Evolutionary conservation across 192 early-diverging fungal genomes (phyloP), one percentile per base, ranked within the genome.

Genomic region (Backusella liffmaniae): DNA sequence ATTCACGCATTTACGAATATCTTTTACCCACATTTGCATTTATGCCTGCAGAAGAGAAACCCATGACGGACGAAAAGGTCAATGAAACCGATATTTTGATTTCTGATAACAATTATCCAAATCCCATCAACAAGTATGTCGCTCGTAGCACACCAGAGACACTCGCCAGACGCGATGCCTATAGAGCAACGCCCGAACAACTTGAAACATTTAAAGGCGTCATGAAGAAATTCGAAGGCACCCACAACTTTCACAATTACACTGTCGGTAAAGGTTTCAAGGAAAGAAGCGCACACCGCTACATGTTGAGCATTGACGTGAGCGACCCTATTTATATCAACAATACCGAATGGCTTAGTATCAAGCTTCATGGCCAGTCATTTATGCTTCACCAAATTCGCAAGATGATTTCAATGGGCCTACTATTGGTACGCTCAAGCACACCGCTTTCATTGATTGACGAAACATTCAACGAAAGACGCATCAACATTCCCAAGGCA

Each of bases 361-460:
- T 97, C 34, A 97, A 96, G 77, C 91, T 99, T 32, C 88, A 93
- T 76, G 98, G 98, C 4, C 97, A 99, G 82, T 93, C 94, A 46
- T 99, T 99, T 75, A 99, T 99, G 97, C 86, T 99, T 37, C 97
- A 99, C 85, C 98, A 99, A 86, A 99, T 99, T 77, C 92, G 98
- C 42, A 99, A 99, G 79, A 99, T 99, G 98, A 94, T 99, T 74
- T 95, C 80, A 0, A 84, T 99, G 68, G 91, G 92, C 7, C 86
- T 97, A 4, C 80, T 99, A 83, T 86, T 94, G 74, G 87, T 95
- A 34, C 91, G 97, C 13, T 90, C 90, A 9, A 75, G 79, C 5
- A 94, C 94, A 5, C 93, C 96, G 4, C 70, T 89, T 5, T 76
- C 76, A 2, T 80, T 98, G 26, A 90, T 99, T 30, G 80, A 85